Conservation (phyloP, 768 basidiomycete species). For the Multifurca ochricompacta region DNA sequence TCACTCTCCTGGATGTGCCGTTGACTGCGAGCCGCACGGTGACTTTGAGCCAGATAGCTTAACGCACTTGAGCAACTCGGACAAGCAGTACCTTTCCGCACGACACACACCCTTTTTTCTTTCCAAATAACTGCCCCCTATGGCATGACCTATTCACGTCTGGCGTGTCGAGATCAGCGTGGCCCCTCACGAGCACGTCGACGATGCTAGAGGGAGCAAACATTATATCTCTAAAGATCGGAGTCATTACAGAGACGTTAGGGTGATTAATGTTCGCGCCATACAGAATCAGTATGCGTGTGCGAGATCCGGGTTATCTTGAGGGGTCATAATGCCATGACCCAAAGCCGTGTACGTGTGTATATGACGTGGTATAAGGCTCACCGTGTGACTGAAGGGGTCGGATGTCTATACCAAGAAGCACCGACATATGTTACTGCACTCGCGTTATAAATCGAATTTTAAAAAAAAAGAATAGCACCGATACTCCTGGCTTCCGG, state of each 20-base stretch:
- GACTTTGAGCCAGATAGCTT: not conserved
- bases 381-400: too few species aligned
- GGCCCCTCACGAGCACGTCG: slow-evolving; percentile 42
- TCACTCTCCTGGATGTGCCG: slow-evolving; percentile 32
- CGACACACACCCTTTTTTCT: slow-evolving; percentile 41
- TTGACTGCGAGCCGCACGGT: not conserved
- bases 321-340: slow-evolving; percentile 32
- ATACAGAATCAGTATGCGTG: slow-evolving; percentile 34
- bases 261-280: slow-evolving; percentile 44
- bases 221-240: slow-evolving; percentile 32
- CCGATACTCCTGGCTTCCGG: slow-evolving; percentile 18
- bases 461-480: too few species aligned
- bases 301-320: slow-evolving; percentile 27
- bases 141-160: not conserved
- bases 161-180: slow-evolving; percentile 35
- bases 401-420: too few species aligned
- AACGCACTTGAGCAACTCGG: slow-evolving; percentile 46
- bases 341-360: slow-evolving; percentile 43
- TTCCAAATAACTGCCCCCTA: slow-evolving; percentile 30
- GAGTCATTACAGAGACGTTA: slow-evolving; percentile 41
- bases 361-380: too few species aligned
- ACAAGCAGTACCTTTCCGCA: slow-evolving; percentile 43
- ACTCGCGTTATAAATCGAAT: too few species aligned
- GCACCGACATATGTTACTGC: too few species aligned
- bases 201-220: slow-evolving; percentile 21